phyloP scores from a whole-genome alignment of 371 early-diverging fungal genomes.

The Apophysomyces sp. region DNA sequence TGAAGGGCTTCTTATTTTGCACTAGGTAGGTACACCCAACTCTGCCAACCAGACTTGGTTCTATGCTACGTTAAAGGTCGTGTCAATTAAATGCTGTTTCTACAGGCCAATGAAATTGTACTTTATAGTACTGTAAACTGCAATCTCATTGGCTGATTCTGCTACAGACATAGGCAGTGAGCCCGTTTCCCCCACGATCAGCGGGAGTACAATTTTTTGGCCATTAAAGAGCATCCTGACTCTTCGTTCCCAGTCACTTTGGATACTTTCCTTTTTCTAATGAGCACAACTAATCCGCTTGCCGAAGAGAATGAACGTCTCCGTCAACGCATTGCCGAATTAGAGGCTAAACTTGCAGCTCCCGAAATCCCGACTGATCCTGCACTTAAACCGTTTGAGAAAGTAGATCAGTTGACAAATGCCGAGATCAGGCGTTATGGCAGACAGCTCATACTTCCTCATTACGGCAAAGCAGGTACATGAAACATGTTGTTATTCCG shows the following conservation, averaged over 20 bases:
- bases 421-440: slow-evolving; percentile 87
- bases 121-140: too few relatives aligned
- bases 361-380: slow-evolving; percentile 1
- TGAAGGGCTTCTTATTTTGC: too few relatives aligned
- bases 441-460: slow-evolving; percentile 91
- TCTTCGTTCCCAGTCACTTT: neutral
- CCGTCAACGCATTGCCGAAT: slow-evolving; percentile 29
- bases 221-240: too few relatives aligned
- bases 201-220: too few relatives aligned
- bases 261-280: neutral
- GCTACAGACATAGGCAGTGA: too few relatives aligned
- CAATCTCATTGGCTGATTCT: too few relatives aligned
- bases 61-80: too few relatives aligned
- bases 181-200: too few relatives aligned
- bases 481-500: neutral
- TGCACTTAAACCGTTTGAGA: slow-evolving; percentile 15
- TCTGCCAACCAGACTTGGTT: too few relatives aligned
- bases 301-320: slow-evolving; percentile 25
- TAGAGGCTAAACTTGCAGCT: slow-evolving; percentile 19
- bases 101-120: too few relatives aligned
- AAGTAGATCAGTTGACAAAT: slow-evolving; percentile 38
- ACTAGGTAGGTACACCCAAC: too few relatives aligned
- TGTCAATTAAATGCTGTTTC: too few relatives aligned
- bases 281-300: neutral
- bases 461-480: slow-evolving; percentile 77